Conservation (phyloP, 257 asterid species). For the Verbascum thapsus region DNA sequence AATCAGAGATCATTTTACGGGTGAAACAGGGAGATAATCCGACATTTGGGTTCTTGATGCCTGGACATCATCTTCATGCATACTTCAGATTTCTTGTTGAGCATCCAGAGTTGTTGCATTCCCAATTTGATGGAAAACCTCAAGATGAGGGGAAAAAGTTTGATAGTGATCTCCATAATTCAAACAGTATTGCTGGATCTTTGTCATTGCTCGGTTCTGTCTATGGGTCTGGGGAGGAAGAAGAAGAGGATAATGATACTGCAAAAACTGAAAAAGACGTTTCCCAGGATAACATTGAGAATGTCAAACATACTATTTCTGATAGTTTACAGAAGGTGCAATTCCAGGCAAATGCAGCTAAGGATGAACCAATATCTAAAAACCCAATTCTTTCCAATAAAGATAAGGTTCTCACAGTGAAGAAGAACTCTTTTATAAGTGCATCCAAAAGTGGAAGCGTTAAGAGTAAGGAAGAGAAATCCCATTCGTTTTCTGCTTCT, state of each 20-base stretch:
- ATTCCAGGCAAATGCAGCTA: conserved; percentile 36
- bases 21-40: conserved; percentile 97
- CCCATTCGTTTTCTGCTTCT: conserved; percentile 36
- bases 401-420: conserved; percentile 50
- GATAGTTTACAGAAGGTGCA: conserved; percentile 40
- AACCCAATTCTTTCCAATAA: conserved; percentile 44
- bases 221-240: conserved; percentile 92
- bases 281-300: conserved; percentile 28
- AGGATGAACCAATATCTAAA: conserved; percentile 39
- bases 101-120: conserved; percentile 65
- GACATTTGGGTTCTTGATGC: conserved; percentile 93
- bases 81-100: conserved; percentile 88
- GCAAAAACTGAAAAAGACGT: conserved; percentile 32
- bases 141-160: conserved; percentile 41
- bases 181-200: conserved; percentile 60
- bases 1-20: conserved; percentile 86
- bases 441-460: conserved; percentile 47
- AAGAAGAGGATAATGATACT: conserved; percentile 61
- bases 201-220: conserved; percentile 88
- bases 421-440: conserved; percentile 54
- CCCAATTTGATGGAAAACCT: conserved; percentile 49
- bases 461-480: conserved; percentile 42
- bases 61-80: conserved; percentile 81
- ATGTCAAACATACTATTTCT: conserved; percentile 32
- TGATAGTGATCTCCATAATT: conserved; percentile 32